Base-by-base conservation (phyloP, 257 asterid species). In the Ilex aquifolium region DNA sequence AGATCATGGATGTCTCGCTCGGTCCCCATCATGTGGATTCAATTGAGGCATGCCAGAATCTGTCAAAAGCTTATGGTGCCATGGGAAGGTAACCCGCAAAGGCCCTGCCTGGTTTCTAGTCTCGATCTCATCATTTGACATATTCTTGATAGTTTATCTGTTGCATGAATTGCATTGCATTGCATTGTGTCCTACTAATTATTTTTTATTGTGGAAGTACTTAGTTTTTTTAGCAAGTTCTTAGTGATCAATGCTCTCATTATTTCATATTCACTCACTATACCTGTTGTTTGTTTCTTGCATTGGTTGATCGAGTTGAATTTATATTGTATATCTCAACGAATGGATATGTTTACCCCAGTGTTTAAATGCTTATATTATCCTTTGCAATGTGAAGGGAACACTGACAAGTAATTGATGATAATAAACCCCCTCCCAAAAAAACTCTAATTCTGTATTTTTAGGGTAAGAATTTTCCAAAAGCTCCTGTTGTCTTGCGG, bases 21-120 rank as follows among this genome's bases (percentile, higher is more conserved):
- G 99, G 97, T 54, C 99, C 96, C 53, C 88, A 86, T 74, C 98
- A 91, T 52, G 77, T 71, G 7, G 98, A 92, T 65, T 69, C 97
- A 9, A 88, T 88, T 65, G 97, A 88, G 67, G 86, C 95, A 11
- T 86, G 85, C 56, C 88, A 80, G 80, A 92, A 88, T 71, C 87
- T 88, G 63, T 88, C 97, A n/a, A 92, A 80, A 75, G 95, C 98
- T n/a, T 88, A 92, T 75, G 88, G 91, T 56, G 88, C 95, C 61
- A 80, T 88, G 88, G 83, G 81, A 76, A 88, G 92, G 98, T 88
- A 72, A 76, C 59, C 39, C 4, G 32, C 17, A 49, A 55, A 64
- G 31, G 66, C 62, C 9, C 62, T 50, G 36, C 17, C 56, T 74
- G 14, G 66, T 63, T 56, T 66, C 66, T 21, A 16, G 11, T 10